Evolutionary conservation across 192 early-diverging fungal species (phyloP).

Genomic region (Geosiphon pyriformis): DNA sequence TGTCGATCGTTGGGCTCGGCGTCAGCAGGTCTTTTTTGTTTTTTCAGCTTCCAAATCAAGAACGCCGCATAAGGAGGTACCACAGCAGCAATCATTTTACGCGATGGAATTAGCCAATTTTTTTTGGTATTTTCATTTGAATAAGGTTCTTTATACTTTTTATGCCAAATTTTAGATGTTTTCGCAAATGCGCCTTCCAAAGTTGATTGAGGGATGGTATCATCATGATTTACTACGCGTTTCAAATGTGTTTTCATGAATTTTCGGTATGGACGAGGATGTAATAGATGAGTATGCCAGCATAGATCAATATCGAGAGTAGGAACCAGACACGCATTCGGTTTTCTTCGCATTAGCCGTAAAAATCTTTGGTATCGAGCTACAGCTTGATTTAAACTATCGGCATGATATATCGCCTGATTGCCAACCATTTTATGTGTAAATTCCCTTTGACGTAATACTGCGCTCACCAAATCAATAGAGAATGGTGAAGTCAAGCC

Average conservation of each 20-base stretch:
- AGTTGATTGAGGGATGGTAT: conserved; percentile 39
- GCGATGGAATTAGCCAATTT: conserved; percentile 22
- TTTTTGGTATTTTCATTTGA: conserved; percentile 23
- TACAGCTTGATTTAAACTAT: conserved; percentile 29
- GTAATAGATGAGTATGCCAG: conserved; percentile 68
- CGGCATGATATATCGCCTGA: conserved; percentile 25
- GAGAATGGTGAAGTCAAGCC: conserved; percentile 35
- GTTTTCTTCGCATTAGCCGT: conserved; percentile 35
- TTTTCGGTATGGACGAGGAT: conserved; percentile 46
- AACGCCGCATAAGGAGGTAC: conserved; percentile 32
- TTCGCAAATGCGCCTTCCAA: conserved; percentile 34
- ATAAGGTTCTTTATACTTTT: conserved; percentile 39
- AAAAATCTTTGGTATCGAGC: conserved; percentile 45
- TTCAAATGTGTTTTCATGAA: conserved; percentile 41
- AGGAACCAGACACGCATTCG: conserved; percentile 42
- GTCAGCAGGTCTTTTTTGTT: conserved; percentile 27
- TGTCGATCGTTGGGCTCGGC: too few species aligned
- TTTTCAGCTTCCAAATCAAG: conserved; percentile 25
- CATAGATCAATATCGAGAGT: conserved; percentile 61
- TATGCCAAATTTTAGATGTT: conserved; percentile 48
- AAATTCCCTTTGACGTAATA: conserved; percentile 46
- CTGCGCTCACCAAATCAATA: conserved; percentile 46
- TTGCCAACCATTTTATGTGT: conserved; percentile 44
- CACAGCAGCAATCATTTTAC: conserved; percentile 22
- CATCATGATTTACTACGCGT: conserved; percentile 61